Percentiles rank a stretch among this genome's conserved stretches.
Evolutionary conservation across 169 alveolate species (phyloP).

Genomic region (Plasmodium berghei): DNA sequence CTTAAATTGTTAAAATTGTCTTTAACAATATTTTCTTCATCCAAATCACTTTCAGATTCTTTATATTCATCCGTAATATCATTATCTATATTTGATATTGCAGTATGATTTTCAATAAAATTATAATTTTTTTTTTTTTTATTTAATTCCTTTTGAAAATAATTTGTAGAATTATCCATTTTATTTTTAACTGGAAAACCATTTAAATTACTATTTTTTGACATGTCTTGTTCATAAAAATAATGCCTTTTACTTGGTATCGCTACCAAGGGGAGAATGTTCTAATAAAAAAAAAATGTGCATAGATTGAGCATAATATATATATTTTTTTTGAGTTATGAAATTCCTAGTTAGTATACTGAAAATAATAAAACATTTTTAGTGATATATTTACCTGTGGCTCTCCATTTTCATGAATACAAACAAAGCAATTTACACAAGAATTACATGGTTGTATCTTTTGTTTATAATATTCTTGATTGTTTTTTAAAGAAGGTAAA

Average conservation of each 20-base stretch:
- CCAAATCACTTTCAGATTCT: neutral
- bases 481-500: conserved; percentile 2
- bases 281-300: conserved; percentile 18
- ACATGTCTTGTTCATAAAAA: conserved; percentile 1
- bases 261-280: conserved; percentile 63
- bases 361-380: too few species aligned
- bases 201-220: too few species aligned
- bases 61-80: neutral
- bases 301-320: neutral
- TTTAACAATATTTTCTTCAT: neutral
- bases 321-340: too few species aligned
- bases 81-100: neutral
- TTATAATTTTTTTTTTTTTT: conserved; percentile 22
- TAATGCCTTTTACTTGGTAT: conserved; percentile 57
- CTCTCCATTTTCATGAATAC: conserved; percentile 50
- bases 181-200: neutral
- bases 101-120: conserved; percentile 29
- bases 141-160: neutral
- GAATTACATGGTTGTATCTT: conserved; percentile 28
- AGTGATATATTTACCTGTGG: conserved; percentile 13
- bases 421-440: conserved; percentile 28
- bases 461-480: neutral
- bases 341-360: too few species aligned
- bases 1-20: neutral
- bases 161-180: neutral